These are phyloP conservation scores for Chamaecrista fasciculata DNA, from an alignment of 306 rosid genomes.

Conservation along the genomic window DNA sequence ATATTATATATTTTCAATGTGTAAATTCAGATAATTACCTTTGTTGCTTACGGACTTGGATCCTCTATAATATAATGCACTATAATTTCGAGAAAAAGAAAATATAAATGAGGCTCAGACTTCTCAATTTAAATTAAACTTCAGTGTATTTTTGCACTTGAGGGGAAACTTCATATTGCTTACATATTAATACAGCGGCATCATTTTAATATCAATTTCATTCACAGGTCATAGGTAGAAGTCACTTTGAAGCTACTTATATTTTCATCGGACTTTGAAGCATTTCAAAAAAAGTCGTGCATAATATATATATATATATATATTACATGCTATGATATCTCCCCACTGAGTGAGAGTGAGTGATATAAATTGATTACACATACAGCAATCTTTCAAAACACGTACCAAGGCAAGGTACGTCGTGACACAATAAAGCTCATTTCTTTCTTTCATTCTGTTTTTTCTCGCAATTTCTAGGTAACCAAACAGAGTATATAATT, in stretches of 20 bases:
- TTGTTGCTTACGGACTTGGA: too few species aligned
- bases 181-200: not conserved
- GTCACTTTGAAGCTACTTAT: constrained; percentile 39
- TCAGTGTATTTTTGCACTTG: too few species aligned
- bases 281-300: constrained; percentile 32
- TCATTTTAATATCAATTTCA: not conserved
- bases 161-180: too few species aligned
- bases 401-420: not conserved
- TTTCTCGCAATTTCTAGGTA: constrained; percentile 12
- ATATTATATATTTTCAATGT: too few species aligned
- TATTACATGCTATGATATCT: constrained; percentile 19
- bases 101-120: too few species aligned
- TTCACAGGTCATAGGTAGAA: constrained; percentile 25
- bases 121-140: too few species aligned
- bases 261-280: constrained; percentile 38
- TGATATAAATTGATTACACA: not conserved
- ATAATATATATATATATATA: not conserved
- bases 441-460: too few species aligned
- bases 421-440: not conserved
- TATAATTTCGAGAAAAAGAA: too few species aligned
- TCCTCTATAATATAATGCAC: too few species aligned
- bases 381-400: not conserved
- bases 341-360: constrained; percentile 8
- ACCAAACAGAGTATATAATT: constrained; percentile 20
- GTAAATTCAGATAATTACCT: too few species aligned